Evolutionary conservation across 345 rosid genomes (phyloP).

Genomic region (Melaleuca alternifolia): DNA sequence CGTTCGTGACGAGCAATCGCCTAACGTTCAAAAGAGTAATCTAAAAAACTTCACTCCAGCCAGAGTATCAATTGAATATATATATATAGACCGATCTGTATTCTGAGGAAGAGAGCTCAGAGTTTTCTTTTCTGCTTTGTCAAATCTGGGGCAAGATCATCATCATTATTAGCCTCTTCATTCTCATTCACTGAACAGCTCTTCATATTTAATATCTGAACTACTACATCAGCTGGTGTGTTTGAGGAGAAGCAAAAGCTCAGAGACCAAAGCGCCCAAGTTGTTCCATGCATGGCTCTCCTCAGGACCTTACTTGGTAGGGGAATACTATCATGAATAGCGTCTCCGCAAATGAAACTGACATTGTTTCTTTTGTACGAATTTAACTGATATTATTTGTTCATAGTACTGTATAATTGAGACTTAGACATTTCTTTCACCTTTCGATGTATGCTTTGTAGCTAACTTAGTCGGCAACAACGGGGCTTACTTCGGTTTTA

Average conservation of each 20-base stretch:
- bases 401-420: neutral
- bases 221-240: neutral
- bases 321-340: neutral
- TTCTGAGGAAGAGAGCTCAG: neutral
- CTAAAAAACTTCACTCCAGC: neutral
- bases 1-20: neutral
- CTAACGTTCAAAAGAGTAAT: neutral
- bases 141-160: neutral
- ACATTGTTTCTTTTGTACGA: neutral
- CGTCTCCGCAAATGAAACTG: neutral
- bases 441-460: neutral
- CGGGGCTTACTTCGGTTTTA: conserved; percentile 24
- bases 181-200: neutral
- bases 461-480: neutral
- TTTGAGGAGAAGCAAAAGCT: neutral
- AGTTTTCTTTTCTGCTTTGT: neutral
- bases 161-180: neutral
- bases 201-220: neutral
- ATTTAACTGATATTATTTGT: neutral
- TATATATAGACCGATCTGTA: neutral
- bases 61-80: neutral
- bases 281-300: neutral
- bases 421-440: neutral
- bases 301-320: neutral
- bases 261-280: neutral